A percentile compares a stretch with the other conserved stretches of the same genome.
Conservation (phyloP, 2,329 filamentous ascomycete species). For the Blumeria hordei region DNA sequence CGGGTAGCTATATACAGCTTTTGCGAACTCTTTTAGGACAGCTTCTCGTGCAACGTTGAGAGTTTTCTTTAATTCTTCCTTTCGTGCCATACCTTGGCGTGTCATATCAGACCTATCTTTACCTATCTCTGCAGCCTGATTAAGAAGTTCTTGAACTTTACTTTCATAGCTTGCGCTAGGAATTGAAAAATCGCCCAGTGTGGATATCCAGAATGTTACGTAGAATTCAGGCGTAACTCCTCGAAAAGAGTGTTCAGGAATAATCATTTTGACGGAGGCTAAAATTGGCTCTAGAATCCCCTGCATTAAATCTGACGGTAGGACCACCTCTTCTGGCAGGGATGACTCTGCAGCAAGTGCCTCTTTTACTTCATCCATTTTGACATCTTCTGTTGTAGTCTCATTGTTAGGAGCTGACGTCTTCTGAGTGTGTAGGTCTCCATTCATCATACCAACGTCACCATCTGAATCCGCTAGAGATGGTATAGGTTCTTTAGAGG, state of each 20-base stretch:
- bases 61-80: slow-evolving; percentile 44
- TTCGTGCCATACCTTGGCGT: slow-evolving; percentile 37
- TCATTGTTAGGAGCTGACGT: neutral
- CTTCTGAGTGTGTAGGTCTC: slow-evolving; percentile 5
- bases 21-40: slow-evolving; percentile 48
- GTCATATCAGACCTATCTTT: slow-evolving; percentile 52
- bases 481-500: slow-evolving; percentile 1
- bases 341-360: slow-evolving; percentile 3
- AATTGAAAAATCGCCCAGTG: slow-evolving; percentile 57
- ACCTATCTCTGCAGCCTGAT: slow-evolving; percentile 40
- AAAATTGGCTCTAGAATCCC: slow-evolving; percentile 54
- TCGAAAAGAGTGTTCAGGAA: slow-evolving; percentile 40
- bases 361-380: slow-evolving; percentile 18
- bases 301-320: slow-evolving; percentile 25
- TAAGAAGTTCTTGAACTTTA: slow-evolving; percentile 45
- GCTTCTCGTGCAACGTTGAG: slow-evolving; percentile 43
- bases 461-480: slow-evolving; percentile 25
- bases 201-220: slow-evolving; percentile 76
- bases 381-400: slow-evolving; percentile 13
- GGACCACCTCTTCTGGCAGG: slow-evolving; percentile 3
- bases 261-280: slow-evolving; percentile 34
- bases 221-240: slow-evolving; percentile 63
- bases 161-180: slow-evolving; percentile 55
- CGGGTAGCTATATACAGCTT: slow-evolving; percentile 40
- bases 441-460: slow-evolving; percentile 21